phyloP scores from a whole-genome alignment of 345 rosid species.

The Brassica incana region DNA sequence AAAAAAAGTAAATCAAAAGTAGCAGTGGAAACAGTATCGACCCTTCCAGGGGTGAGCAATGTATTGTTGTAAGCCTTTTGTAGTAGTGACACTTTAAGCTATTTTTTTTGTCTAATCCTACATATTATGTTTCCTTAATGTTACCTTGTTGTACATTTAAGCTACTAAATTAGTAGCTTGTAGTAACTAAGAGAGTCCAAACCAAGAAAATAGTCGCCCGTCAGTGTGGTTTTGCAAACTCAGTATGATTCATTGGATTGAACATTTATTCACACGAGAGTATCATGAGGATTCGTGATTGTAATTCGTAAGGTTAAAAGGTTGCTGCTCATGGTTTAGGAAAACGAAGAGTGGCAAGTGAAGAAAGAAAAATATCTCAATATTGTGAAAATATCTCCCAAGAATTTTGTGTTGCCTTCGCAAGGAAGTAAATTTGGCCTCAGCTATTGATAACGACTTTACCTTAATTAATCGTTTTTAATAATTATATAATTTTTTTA shows the following conservation, averaged over 20 bases:
- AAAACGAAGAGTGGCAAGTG: background rate
- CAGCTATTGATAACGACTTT: constrained; percentile 3
- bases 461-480: background rate
- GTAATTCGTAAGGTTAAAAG: background rate
- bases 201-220: background rate
- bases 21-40: constrained; percentile 28
- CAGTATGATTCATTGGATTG: background rate
- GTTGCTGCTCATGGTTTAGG: background rate
- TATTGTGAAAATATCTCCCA: constrained; percentile 12
- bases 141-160: constrained; percentile 20
- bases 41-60: constrained; percentile 30
- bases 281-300: background rate
- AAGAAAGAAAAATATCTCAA: background rate
- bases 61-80: constrained; percentile 14
- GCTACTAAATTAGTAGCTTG: background rate
- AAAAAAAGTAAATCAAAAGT: constrained; percentile 22
- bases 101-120: constrained; percentile 15
- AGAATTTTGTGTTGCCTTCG: constrained; percentile 9
- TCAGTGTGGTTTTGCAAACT: constrained; percentile 6
- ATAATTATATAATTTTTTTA: background rate
- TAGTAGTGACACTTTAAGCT: constrained; percentile 13
- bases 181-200: background rate
- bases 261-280: background rate
- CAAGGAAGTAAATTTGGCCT: constrained; percentile 11
- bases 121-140: background rate